These are phyloP conservation scores for Mycena rosella DNA, from an alignment of 768 basidiomycete species.

Conservation along the genomic window DNA sequence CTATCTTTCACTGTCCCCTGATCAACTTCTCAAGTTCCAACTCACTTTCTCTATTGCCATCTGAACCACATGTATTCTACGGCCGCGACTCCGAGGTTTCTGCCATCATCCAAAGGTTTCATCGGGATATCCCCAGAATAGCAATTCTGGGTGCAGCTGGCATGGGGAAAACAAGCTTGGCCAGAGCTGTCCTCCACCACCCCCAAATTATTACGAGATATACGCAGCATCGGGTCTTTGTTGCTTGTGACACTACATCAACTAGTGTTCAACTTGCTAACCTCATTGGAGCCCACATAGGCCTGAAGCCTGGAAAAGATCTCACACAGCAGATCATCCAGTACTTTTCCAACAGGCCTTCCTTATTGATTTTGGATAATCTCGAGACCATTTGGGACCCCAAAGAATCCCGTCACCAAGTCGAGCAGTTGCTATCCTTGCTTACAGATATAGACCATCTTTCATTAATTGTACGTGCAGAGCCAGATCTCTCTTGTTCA, in stretches of 20 bases:
- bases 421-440: too few species aligned
- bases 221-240: background rate
- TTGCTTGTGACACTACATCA: background rate
- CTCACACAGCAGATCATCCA: too few species aligned
- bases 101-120: background rate
- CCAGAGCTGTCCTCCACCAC: constrained; percentile 8
- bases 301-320: constrained; percentile 10
- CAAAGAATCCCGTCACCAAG: too few species aligned
- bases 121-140: background rate
- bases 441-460: too few species aligned
- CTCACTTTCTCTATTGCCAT: constrained; percentile 18
- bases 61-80: constrained; percentile 10
- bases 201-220: background rate
- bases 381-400: too few species aligned
- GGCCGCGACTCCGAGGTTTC: constrained; percentile 16
- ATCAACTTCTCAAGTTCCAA: constrained; percentile 5
- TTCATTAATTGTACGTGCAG: too few species aligned
- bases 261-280: constrained; percentile 5
- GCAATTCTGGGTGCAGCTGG: constrained; percentile 22
- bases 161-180: constrained; percentile 20
- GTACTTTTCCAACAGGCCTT: too few species aligned
- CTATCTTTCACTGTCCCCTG: background rate
- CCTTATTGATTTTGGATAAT: too few species aligned
- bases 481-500: too few species aligned
- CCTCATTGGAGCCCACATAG: constrained; percentile 4